Percentiles rank a stretch among this genome's conserved stretches.
Conservation (phyloP, 169 alveolate genomes). For the Plasmodium vivax region DNA sequence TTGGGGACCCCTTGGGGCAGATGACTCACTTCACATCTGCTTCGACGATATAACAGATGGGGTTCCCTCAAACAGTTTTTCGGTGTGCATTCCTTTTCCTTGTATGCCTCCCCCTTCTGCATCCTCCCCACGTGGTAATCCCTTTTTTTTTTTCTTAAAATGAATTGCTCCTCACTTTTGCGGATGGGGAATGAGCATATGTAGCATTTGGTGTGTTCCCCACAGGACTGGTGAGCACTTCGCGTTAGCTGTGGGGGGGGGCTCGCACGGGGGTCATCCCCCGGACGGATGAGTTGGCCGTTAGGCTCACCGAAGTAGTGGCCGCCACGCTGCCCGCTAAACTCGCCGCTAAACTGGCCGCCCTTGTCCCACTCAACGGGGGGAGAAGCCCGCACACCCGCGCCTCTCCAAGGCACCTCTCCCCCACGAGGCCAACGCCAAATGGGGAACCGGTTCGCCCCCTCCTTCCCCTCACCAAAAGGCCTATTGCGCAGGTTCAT, state of each 20-base stretch:
- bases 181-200: slow-evolving; percentile 35
- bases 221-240: background rate
- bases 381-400: background rate
- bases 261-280: background rate
- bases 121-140: background rate
- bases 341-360: background rate
- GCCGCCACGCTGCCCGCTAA: background rate
- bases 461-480: background rate
- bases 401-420: background rate
- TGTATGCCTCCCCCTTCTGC: background rate
- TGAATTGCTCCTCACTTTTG: background rate
- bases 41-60: background rate
- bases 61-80: background rate
- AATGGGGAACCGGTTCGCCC: background rate
- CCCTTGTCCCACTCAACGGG: background rate
- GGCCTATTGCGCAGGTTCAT: background rate
- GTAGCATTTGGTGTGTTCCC: background rate
- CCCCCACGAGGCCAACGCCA: background rate
- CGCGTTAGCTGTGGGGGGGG: background rate
- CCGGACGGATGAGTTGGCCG: background rate
- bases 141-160: slow-evolving; percentile 1
- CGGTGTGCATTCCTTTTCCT: background rate
- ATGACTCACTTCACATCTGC: background rate
- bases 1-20: background rate
- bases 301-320: background rate